Evolutionary conservation across 345 rosid genomes (phyloP).

Genomic region (Anacardium occidentale): DNA sequence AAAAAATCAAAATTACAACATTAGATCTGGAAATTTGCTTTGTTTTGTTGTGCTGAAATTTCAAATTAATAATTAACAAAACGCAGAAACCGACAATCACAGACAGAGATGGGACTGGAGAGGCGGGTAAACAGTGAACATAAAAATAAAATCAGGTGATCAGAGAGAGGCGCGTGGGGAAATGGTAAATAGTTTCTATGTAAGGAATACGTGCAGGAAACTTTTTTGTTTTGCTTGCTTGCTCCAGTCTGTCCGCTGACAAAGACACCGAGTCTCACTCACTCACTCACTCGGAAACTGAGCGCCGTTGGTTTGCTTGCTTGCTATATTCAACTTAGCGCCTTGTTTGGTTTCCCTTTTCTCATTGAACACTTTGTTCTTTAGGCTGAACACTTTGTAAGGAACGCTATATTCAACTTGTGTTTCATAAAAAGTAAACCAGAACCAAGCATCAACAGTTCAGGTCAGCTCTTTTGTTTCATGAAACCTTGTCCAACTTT

Average conservation of each 20-base stretch:
- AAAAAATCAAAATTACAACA: no score
- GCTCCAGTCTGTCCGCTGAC: conserved; percentile 4
- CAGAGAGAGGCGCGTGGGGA: conserved; percentile 1
- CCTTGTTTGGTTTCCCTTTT: not conserved
- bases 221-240: not conserved
- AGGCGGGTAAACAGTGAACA: conserved; percentile 10
- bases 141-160: conserved; percentile 17
- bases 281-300: conserved; percentile 11
- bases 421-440: no score
- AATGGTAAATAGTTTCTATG: not conserved
- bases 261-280: not conserved
- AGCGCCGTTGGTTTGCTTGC: not conserved
- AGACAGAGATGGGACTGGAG: no score
- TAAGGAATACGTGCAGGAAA: conserved; percentile 5
- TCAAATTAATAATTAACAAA: not conserved
- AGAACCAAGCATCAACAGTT: not conserved
- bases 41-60: no score
- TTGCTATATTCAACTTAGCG: not conserved
- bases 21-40: no score
- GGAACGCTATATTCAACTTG: no score
- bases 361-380: not conserved
- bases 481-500: not conserved
- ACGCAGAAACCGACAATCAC: not conserved
- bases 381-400: not conserved
- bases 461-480: conserved; percentile 1